These are phyloP conservation scores for Xylariaceae sp. DNA, from an alignment of 2,329 filamentous ascomycete genomes.

Conservation along the genomic window DNA sequence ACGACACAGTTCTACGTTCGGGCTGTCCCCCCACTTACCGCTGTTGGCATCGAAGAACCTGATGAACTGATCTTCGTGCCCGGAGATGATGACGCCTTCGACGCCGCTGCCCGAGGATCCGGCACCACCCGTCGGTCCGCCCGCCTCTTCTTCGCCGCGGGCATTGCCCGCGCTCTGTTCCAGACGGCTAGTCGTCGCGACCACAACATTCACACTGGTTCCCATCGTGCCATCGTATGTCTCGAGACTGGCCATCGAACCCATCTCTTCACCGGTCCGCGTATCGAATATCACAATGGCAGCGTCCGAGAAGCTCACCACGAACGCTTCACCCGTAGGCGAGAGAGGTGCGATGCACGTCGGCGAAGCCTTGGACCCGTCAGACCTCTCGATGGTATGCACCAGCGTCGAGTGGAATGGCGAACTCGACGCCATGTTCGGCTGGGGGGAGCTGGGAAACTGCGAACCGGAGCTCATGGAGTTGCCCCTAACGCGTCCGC, in stretches of 20 bases:
- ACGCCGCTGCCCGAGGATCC: slow-evolving; percentile 66
- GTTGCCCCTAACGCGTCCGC: slow-evolving; percentile 78
- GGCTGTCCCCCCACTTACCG: too few relatives aligned
- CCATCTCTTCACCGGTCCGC: slow-evolving; percentile 82
- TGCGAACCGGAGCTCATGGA: slow-evolving; percentile 92
- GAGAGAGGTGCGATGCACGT: slow-evolving; percentile 93
- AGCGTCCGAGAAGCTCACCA: slow-evolving; percentile 88
- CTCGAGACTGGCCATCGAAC: slow-evolving; percentile 87
- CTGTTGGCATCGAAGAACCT: slow-evolving; percentile 98
- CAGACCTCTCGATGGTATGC: slow-evolving; percentile 72
- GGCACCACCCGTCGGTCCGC: slow-evolving; percentile 72
- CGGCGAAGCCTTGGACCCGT: slow-evolving; percentile 64
- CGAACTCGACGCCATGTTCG: slow-evolving; percentile 75
- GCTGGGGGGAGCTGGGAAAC: slow-evolving; percentile 85
- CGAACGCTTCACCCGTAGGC: slow-evolving; percentile 76
- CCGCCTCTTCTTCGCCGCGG: slow-evolving; percentile 66
- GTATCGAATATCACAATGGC: slow-evolving; percentile 91
- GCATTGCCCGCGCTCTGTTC: slow-evolving; percentile 60
- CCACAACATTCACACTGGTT: slow-evolving; percentile 84
- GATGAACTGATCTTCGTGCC: slow-evolving; percentile 93
- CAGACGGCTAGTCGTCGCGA: slow-evolving; percentile 76
- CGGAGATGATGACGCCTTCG: slow-evolving; percentile 91
- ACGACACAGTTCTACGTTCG: too few relatives aligned
- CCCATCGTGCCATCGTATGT: slow-evolving; percentile 80
- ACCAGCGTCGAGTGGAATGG: slow-evolving; percentile 85